Conservation (phyloP, 805 yeast genomes). For the Barnettozyma wickerhamii region DNA sequence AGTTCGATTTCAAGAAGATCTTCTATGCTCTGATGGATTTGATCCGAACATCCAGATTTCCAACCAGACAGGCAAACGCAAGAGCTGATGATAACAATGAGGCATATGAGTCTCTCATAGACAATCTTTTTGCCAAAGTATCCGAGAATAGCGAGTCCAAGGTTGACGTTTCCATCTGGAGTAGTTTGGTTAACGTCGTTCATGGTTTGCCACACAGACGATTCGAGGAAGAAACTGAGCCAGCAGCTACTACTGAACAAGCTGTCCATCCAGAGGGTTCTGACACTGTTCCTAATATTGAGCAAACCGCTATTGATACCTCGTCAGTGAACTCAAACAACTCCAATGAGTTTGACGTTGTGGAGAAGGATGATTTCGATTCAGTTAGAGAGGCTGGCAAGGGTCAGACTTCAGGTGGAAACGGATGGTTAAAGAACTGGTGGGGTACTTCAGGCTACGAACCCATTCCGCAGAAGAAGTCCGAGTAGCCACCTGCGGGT, state of each 20-base stretch:
- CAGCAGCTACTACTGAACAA: not conserved
- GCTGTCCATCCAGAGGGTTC: no score
- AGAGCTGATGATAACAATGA: not conserved
- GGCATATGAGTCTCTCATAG: not conserved
- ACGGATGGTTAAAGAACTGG: constrained; percentile 6
- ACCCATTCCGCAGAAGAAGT: no score
- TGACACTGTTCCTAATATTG: no score
- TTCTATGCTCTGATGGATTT: not conserved
- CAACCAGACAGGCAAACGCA: no score
- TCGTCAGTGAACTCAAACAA: not conserved
- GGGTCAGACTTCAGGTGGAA: not conserved
- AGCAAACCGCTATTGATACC: not conserved
- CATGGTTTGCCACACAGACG: not conserved
- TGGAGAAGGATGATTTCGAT: constrained; percentile 31
- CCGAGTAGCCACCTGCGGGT: no score
- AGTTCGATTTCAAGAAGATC: not conserved
- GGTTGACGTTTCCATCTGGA: constrained; percentile 1
- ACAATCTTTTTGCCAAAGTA: not conserved
- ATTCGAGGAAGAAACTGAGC: not conserved
- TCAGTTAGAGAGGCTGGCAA: constrained; percentile 1
- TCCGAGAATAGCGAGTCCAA: not conserved
- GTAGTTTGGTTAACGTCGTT: constrained; percentile 4
- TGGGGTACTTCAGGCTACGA: no score
- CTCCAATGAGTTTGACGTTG: constrained; percentile 41
- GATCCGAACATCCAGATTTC: not conserved